Evolutionary conservation across 495 filamentous ascomycete genomes (phyloP).

Genomic region (Amphirosellinia nigrospora): DNA sequence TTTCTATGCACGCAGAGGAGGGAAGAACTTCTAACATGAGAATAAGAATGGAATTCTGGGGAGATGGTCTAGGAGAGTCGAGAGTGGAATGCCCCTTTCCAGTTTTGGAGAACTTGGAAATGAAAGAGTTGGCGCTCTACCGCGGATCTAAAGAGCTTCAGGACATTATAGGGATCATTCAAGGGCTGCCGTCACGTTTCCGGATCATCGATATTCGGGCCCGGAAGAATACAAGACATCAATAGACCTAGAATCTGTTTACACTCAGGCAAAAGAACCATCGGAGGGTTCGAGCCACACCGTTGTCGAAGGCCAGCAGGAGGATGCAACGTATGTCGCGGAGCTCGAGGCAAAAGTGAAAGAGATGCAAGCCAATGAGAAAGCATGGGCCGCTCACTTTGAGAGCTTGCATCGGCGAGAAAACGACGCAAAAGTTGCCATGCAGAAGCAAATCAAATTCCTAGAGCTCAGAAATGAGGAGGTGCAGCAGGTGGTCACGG

Average conservation of each 20-base stretch:
- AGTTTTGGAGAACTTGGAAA: not conserved
- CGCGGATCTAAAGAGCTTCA: not conserved
- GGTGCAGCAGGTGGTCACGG: not conserved
- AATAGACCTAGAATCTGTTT: not conserved
- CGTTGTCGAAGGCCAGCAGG: not conserved
- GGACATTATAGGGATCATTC: not conserved
- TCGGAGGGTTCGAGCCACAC: not conserved
- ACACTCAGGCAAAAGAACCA: not conserved
- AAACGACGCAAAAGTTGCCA: not conserved
- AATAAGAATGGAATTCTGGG: not conserved
- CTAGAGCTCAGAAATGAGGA: not conserved
- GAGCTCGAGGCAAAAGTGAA: conserved; percentile 13
- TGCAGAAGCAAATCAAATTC: not conserved
- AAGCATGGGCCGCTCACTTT: conserved; percentile 10
- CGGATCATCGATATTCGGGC: not conserved
- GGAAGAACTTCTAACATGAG: conserved; percentile 8
- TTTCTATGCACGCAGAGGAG: too few relatives aligned
- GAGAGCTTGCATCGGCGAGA: conserved; percentile 1
- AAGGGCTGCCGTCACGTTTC: not conserved
- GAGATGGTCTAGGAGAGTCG: not conserved
- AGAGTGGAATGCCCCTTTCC: not conserved
- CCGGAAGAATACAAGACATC: not conserved
- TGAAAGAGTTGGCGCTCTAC: not conserved
- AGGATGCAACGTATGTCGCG: conserved; percentile 3
- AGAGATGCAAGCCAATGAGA: conserved; percentile 11